These are phyloP conservation scores for Volvox reticuliferus DNA, from an alignment of 139 green algal genomes.

Conservation along the genomic window DNA sequence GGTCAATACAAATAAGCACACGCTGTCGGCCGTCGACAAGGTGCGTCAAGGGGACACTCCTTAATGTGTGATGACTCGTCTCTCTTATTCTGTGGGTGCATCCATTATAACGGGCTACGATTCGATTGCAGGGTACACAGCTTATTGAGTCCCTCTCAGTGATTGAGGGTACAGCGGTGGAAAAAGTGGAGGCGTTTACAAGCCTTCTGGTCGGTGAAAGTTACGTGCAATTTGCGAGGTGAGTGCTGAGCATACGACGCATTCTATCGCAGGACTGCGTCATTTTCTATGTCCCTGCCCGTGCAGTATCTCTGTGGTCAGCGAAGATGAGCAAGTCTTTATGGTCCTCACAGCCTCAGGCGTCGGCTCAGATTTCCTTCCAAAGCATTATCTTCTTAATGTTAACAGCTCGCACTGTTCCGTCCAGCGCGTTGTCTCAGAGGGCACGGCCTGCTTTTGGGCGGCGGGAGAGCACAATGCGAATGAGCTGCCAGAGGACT, in stretches of 20 bases:
- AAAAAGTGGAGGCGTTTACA: slow-evolving; percentile 57
- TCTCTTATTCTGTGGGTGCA: neutral
- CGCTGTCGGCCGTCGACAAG: slow-evolving; percentile 44
- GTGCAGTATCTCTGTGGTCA: slow-evolving; percentile 47
- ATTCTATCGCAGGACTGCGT: neutral
- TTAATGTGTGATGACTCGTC: neutral
- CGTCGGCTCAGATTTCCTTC: slow-evolving; percentile 48
- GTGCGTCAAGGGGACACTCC: neutral
- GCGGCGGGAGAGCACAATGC: slow-evolving; percentile 47
- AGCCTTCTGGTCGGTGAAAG: slow-evolving; percentile 45
- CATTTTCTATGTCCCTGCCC: neutral
- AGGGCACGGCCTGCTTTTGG: slow-evolving; percentile 54
- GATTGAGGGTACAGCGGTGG: slow-evolving; percentile 51
- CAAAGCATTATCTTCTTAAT: slow-evolving; percentile 48
- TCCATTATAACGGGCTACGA: neutral
- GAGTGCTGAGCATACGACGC: neutral
- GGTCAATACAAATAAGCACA: slow-evolving; percentile 23
- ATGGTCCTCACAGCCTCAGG: slow-evolving; percentile 47
- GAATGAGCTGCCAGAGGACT: slow-evolving; percentile 53
- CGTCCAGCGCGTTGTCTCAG: slow-evolving; percentile 41
- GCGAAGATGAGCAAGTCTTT: slow-evolving; percentile 49
- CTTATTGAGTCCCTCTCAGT: slow-evolving; percentile 50
- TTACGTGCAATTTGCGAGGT: slow-evolving; percentile 52
- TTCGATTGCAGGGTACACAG: slow-evolving; percentile 41
- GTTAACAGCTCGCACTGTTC: slow-evolving; percentile 35